phyloP scores from a whole-genome alignment of 306 rosid genomes.

The Carpinus viminea region DNA sequence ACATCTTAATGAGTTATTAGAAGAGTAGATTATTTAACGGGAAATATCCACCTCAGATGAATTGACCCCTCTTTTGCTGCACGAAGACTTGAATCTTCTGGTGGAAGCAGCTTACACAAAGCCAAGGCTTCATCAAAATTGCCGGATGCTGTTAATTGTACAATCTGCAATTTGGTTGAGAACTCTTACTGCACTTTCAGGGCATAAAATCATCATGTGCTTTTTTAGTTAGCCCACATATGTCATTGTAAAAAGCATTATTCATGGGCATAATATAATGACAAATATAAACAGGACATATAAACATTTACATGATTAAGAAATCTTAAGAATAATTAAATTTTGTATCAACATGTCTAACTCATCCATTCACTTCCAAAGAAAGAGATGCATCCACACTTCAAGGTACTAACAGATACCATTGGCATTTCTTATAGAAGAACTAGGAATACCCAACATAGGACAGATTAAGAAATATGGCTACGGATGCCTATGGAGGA shows the following conservation, averaged over 20 bases:
- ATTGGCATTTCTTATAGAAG: conserved; percentile 1
- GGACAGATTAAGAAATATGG: no score
- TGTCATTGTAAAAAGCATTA: not conserved
- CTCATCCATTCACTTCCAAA: not conserved
- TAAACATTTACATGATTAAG: not conserved
- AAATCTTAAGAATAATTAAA: not conserved
- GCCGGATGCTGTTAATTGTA: conserved; percentile 97
- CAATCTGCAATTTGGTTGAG: conserved; percentile 60
- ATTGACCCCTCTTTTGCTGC: conserved; percentile 97
- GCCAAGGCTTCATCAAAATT: conserved; percentile 98
- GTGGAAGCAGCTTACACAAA: conserved; percentile 97
- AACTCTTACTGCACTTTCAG: conserved; percentile 20
- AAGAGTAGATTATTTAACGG: conserved; percentile 24
- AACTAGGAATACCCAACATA: not conserved
- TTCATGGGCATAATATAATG: not conserved
- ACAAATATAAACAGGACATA: not conserved
- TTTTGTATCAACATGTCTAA: not conserved
- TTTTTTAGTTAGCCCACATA: not conserved
- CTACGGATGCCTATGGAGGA: not conserved
- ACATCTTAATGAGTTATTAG: not conserved
- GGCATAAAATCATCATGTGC: not conserved
- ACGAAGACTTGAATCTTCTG: conserved; percentile 92
- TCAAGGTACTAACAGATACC: not conserved
- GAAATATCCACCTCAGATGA: conserved; percentile 70
- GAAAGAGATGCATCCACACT: conserved; percentile 3